A percentile compares a stretch with the other conserved stretches of the same genome.
phyloP scores from a whole-genome alignment of 2,329 filamentous ascomycete genomes.

The Harringtonia lauricola region DNA sequence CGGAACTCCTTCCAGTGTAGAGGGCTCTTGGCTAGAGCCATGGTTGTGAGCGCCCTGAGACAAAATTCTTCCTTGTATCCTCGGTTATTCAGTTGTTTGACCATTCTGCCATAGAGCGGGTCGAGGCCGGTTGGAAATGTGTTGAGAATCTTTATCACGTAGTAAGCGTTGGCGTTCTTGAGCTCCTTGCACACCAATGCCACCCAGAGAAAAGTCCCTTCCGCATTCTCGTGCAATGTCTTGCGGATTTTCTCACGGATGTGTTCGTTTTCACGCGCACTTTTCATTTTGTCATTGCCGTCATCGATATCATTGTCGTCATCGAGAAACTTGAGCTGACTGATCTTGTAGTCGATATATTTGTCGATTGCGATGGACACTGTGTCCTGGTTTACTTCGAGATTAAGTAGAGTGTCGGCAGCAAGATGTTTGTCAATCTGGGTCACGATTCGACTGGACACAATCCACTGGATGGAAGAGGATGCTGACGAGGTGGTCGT shows the following conservation, averaged over 20 bases:
- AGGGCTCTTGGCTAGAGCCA: no score
- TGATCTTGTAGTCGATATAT: conserved; percentile 26
- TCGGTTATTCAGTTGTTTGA: no score
- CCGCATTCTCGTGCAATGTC: conserved; percentile 20
- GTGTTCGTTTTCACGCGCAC: conserved; percentile 5
- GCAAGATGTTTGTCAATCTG: conserved; percentile 22
- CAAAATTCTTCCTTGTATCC: no score
- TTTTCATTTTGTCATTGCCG: conserved; percentile 15
- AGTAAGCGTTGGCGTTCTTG: conserved; percentile 7
- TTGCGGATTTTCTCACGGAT: conserved; percentile 7
- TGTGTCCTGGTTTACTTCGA: conserved; percentile 24
- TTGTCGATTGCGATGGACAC: conserved; percentile 18
- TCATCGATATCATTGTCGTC: no score
- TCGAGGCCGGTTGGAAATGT: conserved; percentile 23
- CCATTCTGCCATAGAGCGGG: conserved; percentile 22
- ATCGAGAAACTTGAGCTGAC: conserved; percentile 13
- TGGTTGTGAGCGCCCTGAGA: no score
- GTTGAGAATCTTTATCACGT: conserved; percentile 8
- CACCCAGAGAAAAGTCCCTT: conserved; percentile 33
- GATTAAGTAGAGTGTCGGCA: conserved; percentile 17
- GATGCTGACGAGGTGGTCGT: conserved; percentile 12
- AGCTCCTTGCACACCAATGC: conserved; percentile 24
- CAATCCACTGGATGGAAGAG: conserved; percentile 26
- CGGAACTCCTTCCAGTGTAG: not conserved
- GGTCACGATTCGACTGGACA: conserved; percentile 31